Evolutionary conservation across 768 basidiomycete species (phyloP), one percentile per base, ranked within the genome.

Genomic region (Suillus subaureus): DNA sequence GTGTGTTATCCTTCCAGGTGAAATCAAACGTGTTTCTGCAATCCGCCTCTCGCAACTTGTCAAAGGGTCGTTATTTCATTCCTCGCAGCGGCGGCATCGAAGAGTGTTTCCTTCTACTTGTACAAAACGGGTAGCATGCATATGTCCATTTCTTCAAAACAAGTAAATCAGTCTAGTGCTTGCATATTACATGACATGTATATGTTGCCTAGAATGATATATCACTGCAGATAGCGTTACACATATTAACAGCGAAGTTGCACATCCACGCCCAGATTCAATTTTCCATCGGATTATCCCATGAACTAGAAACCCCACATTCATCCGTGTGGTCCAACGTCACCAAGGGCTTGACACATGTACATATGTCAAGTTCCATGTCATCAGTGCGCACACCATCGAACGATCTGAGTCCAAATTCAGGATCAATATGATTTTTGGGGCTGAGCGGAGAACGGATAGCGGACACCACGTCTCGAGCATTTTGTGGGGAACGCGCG

Each of bases 291-390:
- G 61, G 61, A 55, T 49, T 64, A 2, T 54, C 72, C 39, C 68
- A 78, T 7, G 70, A 67, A 31, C 68, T 65, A 31, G 68, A 69
- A 37, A 40, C 7, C 13, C 63, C 61, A n/a, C 33, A 35, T 23
- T 42, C 57, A 37, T 26, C 39, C 23, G 64, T 31, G 33, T 72
- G 75, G 35, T 78, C 74, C 16, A 78, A 64, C 5, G 64, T 71
- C 31, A 77, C 70, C 3, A 69, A 70, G 31, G 67, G 74, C 35
- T 76, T 73, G 4, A 77, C 69, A 16, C 72, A 67, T 60, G 75
- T 71, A 55, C 65, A 71, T 39, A 77, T 73, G 43, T 78, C 76
- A 31, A 77, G 40, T 21, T 78, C 76, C 66, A 74, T 0, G 4
- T 76, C 73, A 26, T 56, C 39, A n/a, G 39, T 49, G 15, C 18